These are phyloP conservation scores for Trichoderma sp. DNA, from an alignment of 2,329 filamentous ascomycete genomes.

Conservation along the genomic window DNA sequence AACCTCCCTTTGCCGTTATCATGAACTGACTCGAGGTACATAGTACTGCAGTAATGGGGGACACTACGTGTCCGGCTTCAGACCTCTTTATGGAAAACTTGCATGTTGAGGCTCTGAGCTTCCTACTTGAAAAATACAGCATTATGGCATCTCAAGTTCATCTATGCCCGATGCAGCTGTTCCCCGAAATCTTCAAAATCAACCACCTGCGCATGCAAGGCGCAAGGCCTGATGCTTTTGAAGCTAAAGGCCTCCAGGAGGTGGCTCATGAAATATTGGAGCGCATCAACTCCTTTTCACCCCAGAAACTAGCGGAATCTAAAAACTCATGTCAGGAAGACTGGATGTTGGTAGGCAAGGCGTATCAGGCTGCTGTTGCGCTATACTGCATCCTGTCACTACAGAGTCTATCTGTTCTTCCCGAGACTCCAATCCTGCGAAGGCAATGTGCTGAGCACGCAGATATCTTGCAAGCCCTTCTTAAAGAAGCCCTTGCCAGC, in stretches of 20 bases:
- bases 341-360: not conserved
- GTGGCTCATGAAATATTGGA: not conserved
- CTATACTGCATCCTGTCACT: conserved; percentile 9
- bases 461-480: not conserved
- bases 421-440: not conserved
- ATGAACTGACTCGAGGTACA: not conserved
- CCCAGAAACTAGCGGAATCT: not conserved
- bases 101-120: not conserved
- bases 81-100: not conserved
- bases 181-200: not conserved
- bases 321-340: not conserved
- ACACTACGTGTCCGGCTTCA: conserved; percentile 15
- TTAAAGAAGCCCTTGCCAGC: not conserved
- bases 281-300: not conserved
- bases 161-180: not conserved
- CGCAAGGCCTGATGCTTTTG: not conserved
- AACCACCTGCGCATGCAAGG: not conserved
- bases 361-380: conserved; percentile 4
- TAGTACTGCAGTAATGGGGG: not conserved
- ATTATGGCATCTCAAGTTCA: not conserved
- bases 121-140: not conserved
- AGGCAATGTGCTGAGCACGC: not conserved
- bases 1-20: not conserved
- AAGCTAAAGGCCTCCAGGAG: not conserved
- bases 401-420: not conserved